Evolutionary conservation across 108 stramenopile species (phyloP).

Genomic region (Cyclostephanos tholiformis): DNA sequence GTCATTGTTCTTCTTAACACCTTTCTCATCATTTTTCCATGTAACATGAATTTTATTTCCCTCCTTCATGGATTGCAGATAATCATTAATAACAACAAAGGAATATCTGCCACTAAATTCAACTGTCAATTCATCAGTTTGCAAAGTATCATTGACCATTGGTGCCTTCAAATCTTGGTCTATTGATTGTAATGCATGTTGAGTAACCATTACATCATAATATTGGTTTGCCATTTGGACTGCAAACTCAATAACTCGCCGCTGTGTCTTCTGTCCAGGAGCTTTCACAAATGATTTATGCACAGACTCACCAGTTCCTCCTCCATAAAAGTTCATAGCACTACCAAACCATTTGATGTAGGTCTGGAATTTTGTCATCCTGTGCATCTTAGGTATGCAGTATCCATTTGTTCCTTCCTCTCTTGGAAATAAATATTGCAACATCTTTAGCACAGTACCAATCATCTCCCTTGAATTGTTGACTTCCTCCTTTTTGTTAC

Average conservation of each 20-base stretch:
- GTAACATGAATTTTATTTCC: too few species aligned
- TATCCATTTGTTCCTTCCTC: background rate
- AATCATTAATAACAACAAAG: too few species aligned
- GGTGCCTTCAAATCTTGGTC: background rate
- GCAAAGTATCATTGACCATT: too few species aligned
- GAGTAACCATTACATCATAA: background rate
- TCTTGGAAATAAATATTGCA: background rate
- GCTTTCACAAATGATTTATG: slow-evolving; percentile 1
- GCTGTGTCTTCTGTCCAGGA: background rate
- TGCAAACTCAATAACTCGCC: background rate
- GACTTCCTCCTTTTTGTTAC: background rate
- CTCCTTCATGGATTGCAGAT: too few species aligned
- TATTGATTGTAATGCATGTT: background rate
- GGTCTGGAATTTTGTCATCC: background rate
- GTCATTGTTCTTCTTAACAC: too few species aligned
- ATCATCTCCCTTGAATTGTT: background rate
- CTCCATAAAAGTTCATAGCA: slow-evolving; percentile 7
- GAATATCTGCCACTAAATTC: too few species aligned
- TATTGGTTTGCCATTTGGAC: background rate
- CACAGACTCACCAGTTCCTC: background rate
- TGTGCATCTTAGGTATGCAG: background rate
- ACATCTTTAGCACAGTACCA: background rate
- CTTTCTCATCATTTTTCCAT: too few species aligned
- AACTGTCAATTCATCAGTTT: background rate
- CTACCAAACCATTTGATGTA: background rate